phyloP scores from a whole-genome alignment of 2,329 filamentous ascomycete species.

The Fonsecaea nubica region DNA sequence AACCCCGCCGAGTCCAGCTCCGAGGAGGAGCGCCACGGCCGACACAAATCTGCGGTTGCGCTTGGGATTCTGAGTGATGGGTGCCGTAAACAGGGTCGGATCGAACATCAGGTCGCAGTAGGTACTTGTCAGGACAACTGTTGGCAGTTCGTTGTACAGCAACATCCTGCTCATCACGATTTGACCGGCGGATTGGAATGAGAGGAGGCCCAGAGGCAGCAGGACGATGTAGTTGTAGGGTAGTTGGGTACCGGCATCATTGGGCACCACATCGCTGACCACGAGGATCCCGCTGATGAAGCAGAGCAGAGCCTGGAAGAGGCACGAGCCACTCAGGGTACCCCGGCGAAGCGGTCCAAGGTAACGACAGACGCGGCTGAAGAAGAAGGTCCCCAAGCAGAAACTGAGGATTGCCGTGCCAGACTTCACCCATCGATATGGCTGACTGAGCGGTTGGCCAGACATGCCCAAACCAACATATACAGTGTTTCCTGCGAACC shows the following conservation, averaged over 20 bases:
- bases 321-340: slow-evolving; percentile 49
- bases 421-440: slow-evolving; percentile 53
- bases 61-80: slow-evolving; percentile 46
- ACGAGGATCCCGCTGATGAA: slow-evolving; percentile 42
- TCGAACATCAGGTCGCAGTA: slow-evolving; percentile 55
- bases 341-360: slow-evolving; percentile 47
- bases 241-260: slow-evolving; percentile 29
- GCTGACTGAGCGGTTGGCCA: slow-evolving; percentile 46
- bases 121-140: slow-evolving; percentile 53
- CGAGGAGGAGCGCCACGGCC: slow-evolving; percentile 47
- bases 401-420: slow-evolving; percentile 48
- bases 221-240: slow-evolving; percentile 38
- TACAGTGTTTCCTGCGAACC: slow-evolving; percentile 49
- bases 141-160: slow-evolving; percentile 54
- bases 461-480: slow-evolving; percentile 51
- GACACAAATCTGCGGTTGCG: slow-evolving; percentile 49
- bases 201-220: slow-evolving; percentile 48
- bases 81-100: slow-evolving; percentile 43
- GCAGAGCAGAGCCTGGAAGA: slow-evolving; percentile 46
- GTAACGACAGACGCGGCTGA: slow-evolving; percentile 44
- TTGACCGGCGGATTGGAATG: slow-evolving; percentile 51
- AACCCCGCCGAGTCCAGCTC: slow-evolving; percentile 52
- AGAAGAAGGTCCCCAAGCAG: slow-evolving; percentile 47
- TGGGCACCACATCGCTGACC: slow-evolving; percentile 43
- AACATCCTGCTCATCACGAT: slow-evolving; percentile 51